Conservation (phyloP, 2,329 filamentous ascomycete genomes). For the Lachnellula occidentalis region DNA sequence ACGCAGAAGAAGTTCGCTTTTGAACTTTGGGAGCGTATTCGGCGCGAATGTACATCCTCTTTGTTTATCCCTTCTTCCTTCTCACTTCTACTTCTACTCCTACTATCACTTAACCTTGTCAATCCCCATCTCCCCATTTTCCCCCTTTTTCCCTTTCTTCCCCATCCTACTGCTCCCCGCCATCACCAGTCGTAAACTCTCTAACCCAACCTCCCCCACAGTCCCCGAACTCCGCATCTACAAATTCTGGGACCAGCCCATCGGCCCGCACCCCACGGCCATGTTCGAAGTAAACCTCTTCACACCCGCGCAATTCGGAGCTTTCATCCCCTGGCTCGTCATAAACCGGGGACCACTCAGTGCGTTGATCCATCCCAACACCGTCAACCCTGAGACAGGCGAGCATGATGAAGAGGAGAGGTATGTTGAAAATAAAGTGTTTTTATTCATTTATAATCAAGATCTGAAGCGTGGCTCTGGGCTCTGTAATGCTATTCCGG, state of each 20-base stretch:
- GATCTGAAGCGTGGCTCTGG: too few relatives aligned
- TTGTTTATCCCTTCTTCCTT: background rate
- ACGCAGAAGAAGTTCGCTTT: conserved; percentile 61
- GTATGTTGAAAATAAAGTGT: too few relatives aligned
- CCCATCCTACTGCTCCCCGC: background rate
- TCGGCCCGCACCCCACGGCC: conserved; percentile 76
- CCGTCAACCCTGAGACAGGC: conserved; percentile 49
- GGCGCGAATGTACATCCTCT: conserved; percentile 63
- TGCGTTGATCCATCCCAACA: conserved; percentile 79
- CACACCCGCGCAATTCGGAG: conserved; percentile 80
- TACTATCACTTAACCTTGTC: too few relatives aligned
- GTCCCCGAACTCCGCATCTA: conserved; percentile 85
- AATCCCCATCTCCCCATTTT: too few relatives aligned
- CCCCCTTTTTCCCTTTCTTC: too few relatives aligned
- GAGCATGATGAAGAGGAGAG: conserved; percentile 24
- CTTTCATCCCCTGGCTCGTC: conserved; percentile 80
- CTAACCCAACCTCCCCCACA: conserved; percentile 32
- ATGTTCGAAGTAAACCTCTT: conserved; percentile 95
- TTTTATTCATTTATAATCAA: too few relatives aligned
- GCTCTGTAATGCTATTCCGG: too few relatives aligned
- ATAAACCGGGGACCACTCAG: conserved; percentile 77
- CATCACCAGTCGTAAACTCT: too few relatives aligned
- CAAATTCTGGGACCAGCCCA: conserved; percentile 65
- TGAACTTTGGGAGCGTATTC: conserved; percentile 71
- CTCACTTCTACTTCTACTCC: background rate